Conservation (phyloP, 495 filamentous ascomycete species). For the Haplographium delicatum region DNA sequence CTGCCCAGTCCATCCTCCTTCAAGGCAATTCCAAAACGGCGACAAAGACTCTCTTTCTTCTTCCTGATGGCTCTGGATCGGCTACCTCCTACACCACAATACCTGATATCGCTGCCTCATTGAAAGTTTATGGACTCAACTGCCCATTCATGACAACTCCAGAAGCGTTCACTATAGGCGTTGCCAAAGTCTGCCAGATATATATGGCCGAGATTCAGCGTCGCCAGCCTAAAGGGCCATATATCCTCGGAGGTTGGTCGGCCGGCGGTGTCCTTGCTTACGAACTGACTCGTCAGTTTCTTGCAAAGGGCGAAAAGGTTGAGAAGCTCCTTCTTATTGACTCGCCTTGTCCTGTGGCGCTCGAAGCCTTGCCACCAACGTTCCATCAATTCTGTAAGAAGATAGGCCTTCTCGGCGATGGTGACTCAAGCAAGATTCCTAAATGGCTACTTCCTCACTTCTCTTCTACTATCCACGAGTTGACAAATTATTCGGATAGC, state of each 20-base stretch:
- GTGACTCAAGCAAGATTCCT: slow-evolving; percentile 53
- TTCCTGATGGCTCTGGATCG: slow-evolving; percentile 73
- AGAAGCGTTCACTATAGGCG: slow-evolving; percentile 48
- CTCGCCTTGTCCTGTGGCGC: slow-evolving; percentile 70
- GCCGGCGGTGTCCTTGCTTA: slow-evolving; percentile 87
- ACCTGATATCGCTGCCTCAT: slow-evolving; percentile 37
- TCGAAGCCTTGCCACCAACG: slow-evolving; percentile 70
- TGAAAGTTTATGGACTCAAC: slow-evolving; percentile 59
- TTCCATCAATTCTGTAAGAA: slow-evolving; percentile 75
- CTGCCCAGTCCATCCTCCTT: slow-evolving; percentile 48
- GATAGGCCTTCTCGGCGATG: slow-evolving; percentile 73
- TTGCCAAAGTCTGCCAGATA: slow-evolving; percentile 48
- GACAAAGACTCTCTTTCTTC: slow-evolving; percentile 57
- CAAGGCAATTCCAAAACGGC: slow-evolving; percentile 57
- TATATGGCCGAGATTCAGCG: slow-evolving; percentile 60
- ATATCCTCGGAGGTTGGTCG: slow-evolving; percentile 71
- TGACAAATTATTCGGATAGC: slow-evolving; percentile 57
- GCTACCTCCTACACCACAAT: slow-evolving; percentile 57
- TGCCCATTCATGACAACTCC: slow-evolving; percentile 58
- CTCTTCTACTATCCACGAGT: slow-evolving; percentile 64
- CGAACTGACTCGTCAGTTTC: slow-evolving; percentile 69
- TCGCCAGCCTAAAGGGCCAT: slow-evolving; percentile 61
- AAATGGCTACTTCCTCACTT: slow-evolving; percentile 85
- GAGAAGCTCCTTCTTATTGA: slow-evolving; percentile 77
- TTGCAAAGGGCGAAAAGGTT: slow-evolving; percentile 61